phyloP scores from a whole-genome alignment of 2,329 filamentous ascomycete species.

The Fusarium kyushuense region DNA sequence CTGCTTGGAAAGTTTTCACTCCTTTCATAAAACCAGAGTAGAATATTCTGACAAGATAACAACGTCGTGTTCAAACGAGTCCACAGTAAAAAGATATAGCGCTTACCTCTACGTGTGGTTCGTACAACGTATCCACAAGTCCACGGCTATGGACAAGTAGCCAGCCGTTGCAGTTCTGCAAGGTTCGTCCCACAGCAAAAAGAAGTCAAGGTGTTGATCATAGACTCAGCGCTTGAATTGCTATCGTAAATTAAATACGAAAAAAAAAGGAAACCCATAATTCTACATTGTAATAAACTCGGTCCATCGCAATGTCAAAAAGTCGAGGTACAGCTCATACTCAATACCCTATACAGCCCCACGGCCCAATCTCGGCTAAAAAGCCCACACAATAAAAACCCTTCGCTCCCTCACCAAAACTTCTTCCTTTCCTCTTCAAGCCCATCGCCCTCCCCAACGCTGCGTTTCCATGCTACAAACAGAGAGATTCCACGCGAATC shows the following conservation, averaged over 20 bases:
- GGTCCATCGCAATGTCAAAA: not conserved
- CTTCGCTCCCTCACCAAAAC: conserved; percentile 58
- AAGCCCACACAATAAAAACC: conserved; percentile 28
- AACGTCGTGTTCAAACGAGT: too few relatives aligned
- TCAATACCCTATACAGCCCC: conserved; percentile 26
- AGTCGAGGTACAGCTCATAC: not conserved
- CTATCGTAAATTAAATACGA: not conserved
- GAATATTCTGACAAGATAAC: not conserved
- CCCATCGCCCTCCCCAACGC: conserved; percentile 86
- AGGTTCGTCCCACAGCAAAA: not conserved
- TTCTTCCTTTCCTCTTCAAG: conserved; percentile 18
- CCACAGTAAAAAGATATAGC: too few relatives aligned
- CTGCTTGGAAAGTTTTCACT: conserved; percentile 74
- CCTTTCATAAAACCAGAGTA: conserved; percentile 55
- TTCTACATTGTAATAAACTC: not conserved
- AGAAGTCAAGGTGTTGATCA: not conserved
- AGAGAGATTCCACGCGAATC: conserved; percentile 58
- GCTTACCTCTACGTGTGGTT: too few relatives aligned
- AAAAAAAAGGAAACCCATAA: too few relatives aligned
- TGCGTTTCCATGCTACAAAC: conserved; percentile 96
- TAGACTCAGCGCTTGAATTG: accelerated
- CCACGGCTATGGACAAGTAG: too few relatives aligned
- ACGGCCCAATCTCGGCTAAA: conserved; percentile 25
- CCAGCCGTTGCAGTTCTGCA: not conserved
- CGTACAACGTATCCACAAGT: too few relatives aligned